Conservation (phyloP, 108 stramenopile genomes). For the Nitzschia putrida region DNA sequence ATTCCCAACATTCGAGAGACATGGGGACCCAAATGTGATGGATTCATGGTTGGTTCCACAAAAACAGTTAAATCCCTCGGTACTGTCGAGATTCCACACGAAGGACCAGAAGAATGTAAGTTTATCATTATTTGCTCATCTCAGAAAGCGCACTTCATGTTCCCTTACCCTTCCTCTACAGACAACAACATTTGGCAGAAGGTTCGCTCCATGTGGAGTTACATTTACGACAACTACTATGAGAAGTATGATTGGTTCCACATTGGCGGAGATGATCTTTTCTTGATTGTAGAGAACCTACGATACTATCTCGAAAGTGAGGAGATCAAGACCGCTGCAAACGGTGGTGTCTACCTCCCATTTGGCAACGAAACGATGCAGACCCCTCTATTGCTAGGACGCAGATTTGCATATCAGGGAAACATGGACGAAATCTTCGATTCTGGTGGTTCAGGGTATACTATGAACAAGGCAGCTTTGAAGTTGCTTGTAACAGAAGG, state of each 20-base stretch:
- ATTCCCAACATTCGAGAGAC: constrained; percentile 62
- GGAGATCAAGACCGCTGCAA: constrained; percentile 78
- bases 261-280: constrained; percentile 91
- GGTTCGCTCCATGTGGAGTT: constrained; percentile 92
- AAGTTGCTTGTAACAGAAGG: constrained; percentile 72
- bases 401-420: constrained; percentile 80
- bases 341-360: constrained; percentile 80
- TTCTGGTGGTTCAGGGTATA: constrained; percentile 94
- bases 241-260: constrained; percentile 71
- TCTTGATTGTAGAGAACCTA: constrained; percentile 90
- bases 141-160: neutral
- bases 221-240: constrained; percentile 91
- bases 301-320: constrained; percentile 82
- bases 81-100: constrained; percentile 89
- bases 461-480: constrained; percentile 90
- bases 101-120: constrained; percentile 88
- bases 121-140: neutral
- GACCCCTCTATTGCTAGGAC: constrained; percentile 84
- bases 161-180: constrained; percentile 1
- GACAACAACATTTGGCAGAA: constrained; percentile 99
- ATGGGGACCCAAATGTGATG: constrained; percentile 88
- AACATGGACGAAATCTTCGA: constrained; percentile 85
- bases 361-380: constrained; percentile 66
- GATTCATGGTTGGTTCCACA: constrained; percentile 92
- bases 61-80: constrained; percentile 71